Percentiles rank a stretch among this genome's conserved stretches.
phyloP scores from a whole-genome alignment of 2,329 filamentous ascomycete genomes.

The Hysterium pulicare region DNA sequence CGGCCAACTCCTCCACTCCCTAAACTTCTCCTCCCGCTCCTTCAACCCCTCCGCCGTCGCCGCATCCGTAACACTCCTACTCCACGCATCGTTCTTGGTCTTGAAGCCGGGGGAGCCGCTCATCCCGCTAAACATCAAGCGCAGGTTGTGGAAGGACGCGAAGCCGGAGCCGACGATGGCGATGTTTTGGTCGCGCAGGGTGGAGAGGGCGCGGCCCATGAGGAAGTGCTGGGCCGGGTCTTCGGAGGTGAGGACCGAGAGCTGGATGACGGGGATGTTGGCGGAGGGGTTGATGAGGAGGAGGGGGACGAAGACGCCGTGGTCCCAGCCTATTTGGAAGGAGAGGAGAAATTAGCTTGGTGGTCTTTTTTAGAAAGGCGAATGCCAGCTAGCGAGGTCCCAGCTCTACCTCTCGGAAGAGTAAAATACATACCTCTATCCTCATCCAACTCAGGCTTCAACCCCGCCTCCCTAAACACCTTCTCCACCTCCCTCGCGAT shows the following conservation, averaged over 20 bases:
- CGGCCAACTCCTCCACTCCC: slow-evolving; percentile 49
- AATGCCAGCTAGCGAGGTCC: too few relatives aligned
- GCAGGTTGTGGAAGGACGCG: slow-evolving; percentile 56
- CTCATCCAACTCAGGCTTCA: slow-evolving; percentile 33
- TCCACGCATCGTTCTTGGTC: slow-evolving; percentile 43
- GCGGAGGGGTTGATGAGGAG: slow-evolving; percentile 53
- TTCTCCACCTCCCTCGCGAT: slow-evolving; percentile 50
- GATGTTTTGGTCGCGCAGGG: slow-evolving; percentile 52
- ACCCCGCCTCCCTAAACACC: slow-evolving; percentile 47
- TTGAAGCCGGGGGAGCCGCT: slow-evolving; percentile 27
- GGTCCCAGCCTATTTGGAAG: slow-evolving; percentile 52
- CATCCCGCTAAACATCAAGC: slow-evolving; percentile 41
- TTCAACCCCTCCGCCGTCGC: slow-evolving; percentile 34
- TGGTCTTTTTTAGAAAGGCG: too few relatives aligned
- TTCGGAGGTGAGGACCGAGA: slow-evolving; percentile 55
- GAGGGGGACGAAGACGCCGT: slow-evolving; percentile 60
- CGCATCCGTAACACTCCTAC: slow-evolving; percentile 42
- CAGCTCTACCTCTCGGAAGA: too few relatives aligned
- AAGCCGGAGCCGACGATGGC: slow-evolving; percentile 61
- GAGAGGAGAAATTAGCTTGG: too few relatives aligned
- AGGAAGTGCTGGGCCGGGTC: slow-evolving; percentile 48
- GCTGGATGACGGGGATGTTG: slow-evolving; percentile 52
- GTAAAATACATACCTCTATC: slow-evolving; percentile 25
- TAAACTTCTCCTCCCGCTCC: slow-evolving; percentile 42
- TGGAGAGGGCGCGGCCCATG: slow-evolving; percentile 52